Conservation (phyloP, 225 moss, liverwort and hornwort species). For the Marchantia paleacea region DNA sequence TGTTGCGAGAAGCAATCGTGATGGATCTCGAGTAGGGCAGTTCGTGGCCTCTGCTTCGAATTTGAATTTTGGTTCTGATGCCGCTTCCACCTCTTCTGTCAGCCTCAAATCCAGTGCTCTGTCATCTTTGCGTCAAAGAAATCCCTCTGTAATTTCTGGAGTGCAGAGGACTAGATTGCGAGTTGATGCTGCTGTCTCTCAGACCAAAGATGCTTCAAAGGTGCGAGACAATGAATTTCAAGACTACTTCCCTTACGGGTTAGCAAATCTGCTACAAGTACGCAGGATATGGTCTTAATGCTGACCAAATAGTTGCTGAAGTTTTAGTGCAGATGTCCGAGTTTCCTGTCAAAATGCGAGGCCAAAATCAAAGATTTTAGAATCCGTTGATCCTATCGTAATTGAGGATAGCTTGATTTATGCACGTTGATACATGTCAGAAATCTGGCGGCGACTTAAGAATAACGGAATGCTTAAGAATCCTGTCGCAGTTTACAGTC, state of each 20-base stretch:
- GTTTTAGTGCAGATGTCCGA: background rate
- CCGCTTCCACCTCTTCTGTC: background rate
- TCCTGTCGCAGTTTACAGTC: background rate
- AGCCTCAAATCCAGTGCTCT: background rate
- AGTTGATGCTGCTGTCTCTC: conserved; percentile 50
- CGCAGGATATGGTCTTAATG: background rate
- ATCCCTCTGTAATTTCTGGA: background rate
- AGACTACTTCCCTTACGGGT: background rate
- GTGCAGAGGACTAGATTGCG: conserved; percentile 29
- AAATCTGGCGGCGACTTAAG: no score
- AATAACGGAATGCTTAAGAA: no score
- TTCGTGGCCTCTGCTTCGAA: background rate
- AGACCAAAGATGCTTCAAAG: conserved; percentile 62
- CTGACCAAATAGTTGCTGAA: background rate
- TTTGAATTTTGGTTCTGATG: background rate
- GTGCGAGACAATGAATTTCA: conserved; percentile 24
- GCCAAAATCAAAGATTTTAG: background rate
- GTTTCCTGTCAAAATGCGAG: background rate
- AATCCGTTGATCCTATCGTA: background rate
- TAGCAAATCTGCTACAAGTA: background rate
- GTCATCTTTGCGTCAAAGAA: background rate
- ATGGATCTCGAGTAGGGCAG: background rate
- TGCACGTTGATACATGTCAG: no score
- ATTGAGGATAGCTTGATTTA: no score
- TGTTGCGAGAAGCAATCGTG: conserved; percentile 5